A percentile compares a stretch with the other conserved stretches of the same genome.
These are phyloP conservation scores for Sapria himalayana DNA, from an alignment of 345 rosid genomes.

Conservation along the genomic window DNA sequence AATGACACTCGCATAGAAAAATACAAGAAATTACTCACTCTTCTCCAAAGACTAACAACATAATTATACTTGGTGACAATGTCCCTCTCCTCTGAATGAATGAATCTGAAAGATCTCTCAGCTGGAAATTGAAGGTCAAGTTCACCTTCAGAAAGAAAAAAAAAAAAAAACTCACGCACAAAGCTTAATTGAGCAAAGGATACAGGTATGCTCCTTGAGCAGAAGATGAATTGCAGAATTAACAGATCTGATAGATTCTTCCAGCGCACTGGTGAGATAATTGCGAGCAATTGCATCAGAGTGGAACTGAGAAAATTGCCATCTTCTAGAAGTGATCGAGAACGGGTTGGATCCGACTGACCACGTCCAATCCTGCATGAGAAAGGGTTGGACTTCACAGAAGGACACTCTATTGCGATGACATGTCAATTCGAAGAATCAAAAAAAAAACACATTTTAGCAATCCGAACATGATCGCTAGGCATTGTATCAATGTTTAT, in stretches of 20 bases:
- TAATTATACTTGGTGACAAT: constrained; percentile 70
- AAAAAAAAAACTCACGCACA: not conserved
- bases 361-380: constrained; percentile 99
- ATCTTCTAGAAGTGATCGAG: constrained; percentile 69
- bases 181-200: constrained; percentile 58
- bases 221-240: constrained; percentile 70
- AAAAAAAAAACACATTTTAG: constrained; percentile 7
- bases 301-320: constrained; percentile 76
- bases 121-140: constrained; percentile 47
- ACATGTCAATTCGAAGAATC: too few species aligned
- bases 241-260: constrained; percentile 65
- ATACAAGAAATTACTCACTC: constrained; percentile 29
- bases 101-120: constrained; percentile 49
- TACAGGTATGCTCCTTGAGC: constrained; percentile 76
- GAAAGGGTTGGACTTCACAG: too few species aligned
- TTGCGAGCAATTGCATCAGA: constrained; percentile 83
- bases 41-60: constrained; percentile 75
- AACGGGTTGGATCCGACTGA: constrained; percentile 88
- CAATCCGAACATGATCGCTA: too few species aligned
- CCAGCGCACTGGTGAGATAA: constrained; percentile 70
- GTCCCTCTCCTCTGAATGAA: constrained; percentile 47
- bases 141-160: constrained; percentile 7
- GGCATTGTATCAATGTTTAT: too few species aligned
- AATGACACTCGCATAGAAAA: too few species aligned
- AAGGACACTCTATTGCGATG: too few species aligned